Evolutionary conservation across 1,139 yeast species (phyloP), one percentile per base, ranked within the genome.

Genomic region (Pneumocystis murina): DNA sequence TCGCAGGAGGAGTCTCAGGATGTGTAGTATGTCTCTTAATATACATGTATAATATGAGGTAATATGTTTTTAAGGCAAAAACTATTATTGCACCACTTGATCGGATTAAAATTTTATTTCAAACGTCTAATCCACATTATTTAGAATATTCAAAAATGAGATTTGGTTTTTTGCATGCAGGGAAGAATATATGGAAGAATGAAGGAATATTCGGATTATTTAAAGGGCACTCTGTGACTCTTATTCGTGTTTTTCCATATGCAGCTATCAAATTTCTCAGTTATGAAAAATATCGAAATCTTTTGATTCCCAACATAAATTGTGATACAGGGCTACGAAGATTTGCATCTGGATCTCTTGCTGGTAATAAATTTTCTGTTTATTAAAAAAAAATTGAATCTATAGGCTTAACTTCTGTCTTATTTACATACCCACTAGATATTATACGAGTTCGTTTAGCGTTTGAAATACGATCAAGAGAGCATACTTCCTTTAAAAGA

Each of bases 241-340:
- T 92, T 62, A 74, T 91, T 59, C 79, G 99, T 67, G 89, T 92
- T 8, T 92, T 92, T 74, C 99, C 99, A 1, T 92, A 92, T 73
- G 97, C 98, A 3, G 96, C 97, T 17, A 87, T 92, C 71, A 94
- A 92, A 73, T 92, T 92, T 73, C 96, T 94, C n/a, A 91, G 95
- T 4, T 92, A 92, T 74, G 99, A 92, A 75, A 98, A 92, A 74
- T 83, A 91, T 63, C 76, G 99, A 67, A 79, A 87, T 16, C 66
- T 87, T 1, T 74, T 94, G 66, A 94, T 92, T 62, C 96, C 96
- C 1, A 77, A 80, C 63, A 85, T 82, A 65, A 76, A 76, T 14
- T 81, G 84, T 70, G 99, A 92, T 73, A 88, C 96, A 0, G 88
- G 87, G 1, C 76, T 81, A 39, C 80, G 97, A 70, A 78, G 99